phyloP scores from a whole-genome alignment of 75 land plant species.

The Pinus taeda region DNA sequence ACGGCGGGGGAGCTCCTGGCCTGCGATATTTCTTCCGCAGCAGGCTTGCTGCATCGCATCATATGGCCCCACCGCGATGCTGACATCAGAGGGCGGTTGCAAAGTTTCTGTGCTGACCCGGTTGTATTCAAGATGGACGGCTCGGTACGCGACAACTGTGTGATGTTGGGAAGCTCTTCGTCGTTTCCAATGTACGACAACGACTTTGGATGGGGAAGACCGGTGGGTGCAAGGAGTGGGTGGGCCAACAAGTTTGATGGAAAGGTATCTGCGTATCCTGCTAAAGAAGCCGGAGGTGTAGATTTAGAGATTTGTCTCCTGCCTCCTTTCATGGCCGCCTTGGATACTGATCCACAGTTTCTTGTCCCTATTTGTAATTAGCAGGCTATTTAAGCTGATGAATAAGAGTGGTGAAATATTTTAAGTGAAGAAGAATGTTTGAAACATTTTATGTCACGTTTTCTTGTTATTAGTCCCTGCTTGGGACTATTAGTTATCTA shows the following conservation, averaged over 20 bases:
- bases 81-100: conserved; percentile 14
- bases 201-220: conserved; percentile 76
- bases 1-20: conserved; percentile 7
- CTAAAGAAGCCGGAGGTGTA: conserved; percentile 40
- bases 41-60: conserved; percentile 22
- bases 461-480: too few relatives aligned
- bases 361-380: not conserved
- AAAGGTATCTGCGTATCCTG: conserved; percentile 67
- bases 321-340: conserved; percentile 48
- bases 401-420: too few relatives aligned
- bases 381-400: too few relatives aligned
- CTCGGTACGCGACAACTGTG: conserved; percentile 11
- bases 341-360: conserved; percentile 36
- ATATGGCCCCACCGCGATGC: conserved; percentile 21
- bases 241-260: conserved; percentile 65
- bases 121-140: conserved; percentile 15
- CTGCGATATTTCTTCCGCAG: conserved; percentile 9
- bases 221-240: conserved; percentile 57
- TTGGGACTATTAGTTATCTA: too few relatives aligned
- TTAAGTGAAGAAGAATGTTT: too few relatives aligned
- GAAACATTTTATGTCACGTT: too few relatives aligned
- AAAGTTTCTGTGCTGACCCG: conserved; percentile 10
- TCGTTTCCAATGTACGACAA: conserved; percentile 68
- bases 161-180: conserved; percentile 72
- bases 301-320: conserved; percentile 65